Conservation (phyloP, 2,329 filamentous ascomycete species). For the Teratosphaeria zuluensis region DNA sequence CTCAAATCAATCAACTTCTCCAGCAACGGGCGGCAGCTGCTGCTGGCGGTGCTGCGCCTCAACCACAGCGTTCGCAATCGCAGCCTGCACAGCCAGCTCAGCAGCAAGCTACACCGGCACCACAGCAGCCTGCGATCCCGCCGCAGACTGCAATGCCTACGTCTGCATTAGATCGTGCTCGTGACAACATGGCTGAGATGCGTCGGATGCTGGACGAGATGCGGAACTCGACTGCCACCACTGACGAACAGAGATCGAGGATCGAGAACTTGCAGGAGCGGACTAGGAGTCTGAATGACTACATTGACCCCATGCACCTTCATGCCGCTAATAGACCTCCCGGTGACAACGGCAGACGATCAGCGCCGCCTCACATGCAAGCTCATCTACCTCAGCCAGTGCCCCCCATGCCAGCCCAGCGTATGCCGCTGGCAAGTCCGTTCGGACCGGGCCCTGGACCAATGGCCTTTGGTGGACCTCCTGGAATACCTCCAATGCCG, state of each 20-base stretch:
- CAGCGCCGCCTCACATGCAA: background rate
- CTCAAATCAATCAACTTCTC: background rate
- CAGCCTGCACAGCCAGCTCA: background rate
- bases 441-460: background rate
- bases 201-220: conserved; percentile 21
- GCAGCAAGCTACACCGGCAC: background rate
- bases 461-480: background rate
- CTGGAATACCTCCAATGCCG: background rate
- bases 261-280: conserved; percentile 15
- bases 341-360: background rate
- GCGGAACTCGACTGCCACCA: conserved; percentile 4
- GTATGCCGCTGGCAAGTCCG: background rate
- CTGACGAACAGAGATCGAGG: conserved; percentile 14
- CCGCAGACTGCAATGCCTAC: conserved; percentile 4
- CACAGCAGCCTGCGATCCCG: background rate
- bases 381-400: background rate
- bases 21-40: background rate
- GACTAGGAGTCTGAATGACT: conserved; percentile 17
- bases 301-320: conserved; percentile 19
- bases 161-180: conserved; percentile 21
- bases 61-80: background rate
- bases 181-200: conserved; percentile 23
- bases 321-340: background rate
- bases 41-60: background rate
- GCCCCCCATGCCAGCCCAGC: conserved; percentile 1